These are phyloP conservation scores for Candida oleophila DNA, from an alignment of 805 yeast species.

Conservation along the genomic window DNA sequence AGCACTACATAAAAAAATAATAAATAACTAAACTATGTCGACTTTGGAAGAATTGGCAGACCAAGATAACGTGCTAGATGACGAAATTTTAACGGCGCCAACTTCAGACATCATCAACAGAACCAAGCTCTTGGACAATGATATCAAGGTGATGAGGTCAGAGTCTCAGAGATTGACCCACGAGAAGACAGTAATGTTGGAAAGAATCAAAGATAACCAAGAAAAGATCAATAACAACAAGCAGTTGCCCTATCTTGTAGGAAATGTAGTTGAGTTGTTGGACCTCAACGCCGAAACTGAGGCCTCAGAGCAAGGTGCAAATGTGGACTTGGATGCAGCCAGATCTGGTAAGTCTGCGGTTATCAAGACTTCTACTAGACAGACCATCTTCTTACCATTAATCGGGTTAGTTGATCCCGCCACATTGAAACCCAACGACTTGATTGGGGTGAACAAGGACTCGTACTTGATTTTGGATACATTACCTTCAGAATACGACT, in stretches of 20 bases:
- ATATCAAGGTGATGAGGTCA: slow-evolving; percentile 90
- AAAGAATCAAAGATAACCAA: slow-evolving; percentile 91
- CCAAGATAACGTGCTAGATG: slow-evolving; percentile 68
- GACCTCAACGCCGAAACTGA: slow-evolving; percentile 84
- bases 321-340: slow-evolving; percentile 87
- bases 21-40: slow-evolving; percentile 49
- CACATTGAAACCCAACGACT: slow-evolving; percentile 92
- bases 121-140: slow-evolving; percentile 86
- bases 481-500: slow-evolving; percentile 94
- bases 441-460: slow-evolving; percentile 97
- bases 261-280: slow-evolving; percentile 91
- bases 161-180: slow-evolving; percentile 88
- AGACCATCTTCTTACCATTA: slow-evolving; percentile 93
- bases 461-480: slow-evolving; percentile 91
- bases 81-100: slow-evolving; percentile 75
- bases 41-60: slow-evolving; percentile 72
- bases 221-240: slow-evolving; percentile 94
- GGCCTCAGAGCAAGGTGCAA: slow-evolving; percentile 89
- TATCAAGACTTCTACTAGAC: slow-evolving; percentile 95
- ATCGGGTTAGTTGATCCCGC: slow-evolving; percentile 93
- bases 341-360: slow-evolving; percentile 97
- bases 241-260: slow-evolving; percentile 94
- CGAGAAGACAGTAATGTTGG: slow-evolving; percentile 90
- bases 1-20: neutral
- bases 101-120: slow-evolving; percentile 84